A percentile compares a stretch with the other conserved stretches of the same genome.
Evolutionary conservation across 805 yeast species (phyloP).

Genomic region (Metschnikowia cerradonensis): DNA sequence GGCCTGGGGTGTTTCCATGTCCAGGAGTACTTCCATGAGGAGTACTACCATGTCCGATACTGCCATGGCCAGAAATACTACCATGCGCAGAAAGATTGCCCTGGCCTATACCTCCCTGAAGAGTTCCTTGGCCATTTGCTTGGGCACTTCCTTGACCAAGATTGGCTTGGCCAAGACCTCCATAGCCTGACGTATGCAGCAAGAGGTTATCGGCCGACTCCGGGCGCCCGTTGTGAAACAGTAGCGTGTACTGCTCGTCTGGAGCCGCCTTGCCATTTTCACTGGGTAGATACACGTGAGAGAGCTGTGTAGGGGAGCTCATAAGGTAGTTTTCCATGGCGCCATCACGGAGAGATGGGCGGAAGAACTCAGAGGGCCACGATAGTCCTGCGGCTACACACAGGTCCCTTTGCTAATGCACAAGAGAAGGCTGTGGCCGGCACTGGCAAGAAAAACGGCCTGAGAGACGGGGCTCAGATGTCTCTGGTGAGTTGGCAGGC

Average conservation of each 20-base stretch:
- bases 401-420: neutral
- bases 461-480: neutral
- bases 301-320: conserved; percentile 38
- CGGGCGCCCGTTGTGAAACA: neutral
- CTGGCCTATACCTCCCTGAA: too few relatives aligned
- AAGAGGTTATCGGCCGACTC: neutral
- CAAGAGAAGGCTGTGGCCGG: neutral
- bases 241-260: neutral
- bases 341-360: conserved; percentile 7
- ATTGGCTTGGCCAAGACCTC: neutral
- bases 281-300: conserved; percentile 26
- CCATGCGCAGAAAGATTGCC: too few relatives aligned
- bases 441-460: neutral
- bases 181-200: neutral
- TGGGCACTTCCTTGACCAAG: too few relatives aligned
- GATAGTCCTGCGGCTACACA: neutral
- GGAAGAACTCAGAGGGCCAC: neutral
- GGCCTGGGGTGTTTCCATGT: neutral
- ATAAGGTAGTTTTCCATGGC: conserved; percentile 37
- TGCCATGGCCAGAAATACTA: too few relatives aligned
- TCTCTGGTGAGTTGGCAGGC: neutral
- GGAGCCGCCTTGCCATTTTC: conserved; percentile 1
- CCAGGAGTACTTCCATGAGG: too few relatives aligned
- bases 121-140: too few relatives aligned
- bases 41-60: too few relatives aligned